Conservation (phyloP, 1,284 basidiomycete genomes). For the Hymenochaete sp. region DNA sequence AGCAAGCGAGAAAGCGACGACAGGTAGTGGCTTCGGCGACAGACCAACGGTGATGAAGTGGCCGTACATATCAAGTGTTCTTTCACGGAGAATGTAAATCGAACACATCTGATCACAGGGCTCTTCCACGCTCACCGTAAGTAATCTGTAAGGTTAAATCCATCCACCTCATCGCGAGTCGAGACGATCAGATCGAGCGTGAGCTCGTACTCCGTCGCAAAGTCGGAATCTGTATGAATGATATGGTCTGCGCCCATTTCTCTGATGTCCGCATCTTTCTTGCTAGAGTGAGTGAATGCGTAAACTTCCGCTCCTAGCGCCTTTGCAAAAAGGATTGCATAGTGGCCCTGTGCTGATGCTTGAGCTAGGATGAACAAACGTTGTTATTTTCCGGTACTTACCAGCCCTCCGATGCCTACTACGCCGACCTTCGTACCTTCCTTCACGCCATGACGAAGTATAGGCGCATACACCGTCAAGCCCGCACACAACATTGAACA, state of each 20-base stretch:
- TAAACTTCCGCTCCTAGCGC: slow-evolving; percentile 44
- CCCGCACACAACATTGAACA: slow-evolving; percentile 55
- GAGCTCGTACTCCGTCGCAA: slow-evolving; percentile 31
- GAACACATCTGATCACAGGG: background rate
- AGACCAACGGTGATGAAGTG: slow-evolving; percentile 14
- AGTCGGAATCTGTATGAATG: slow-evolving; percentile 27
- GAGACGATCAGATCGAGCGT: slow-evolving; percentile 39
- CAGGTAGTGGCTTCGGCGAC: slow-evolving; percentile 5
- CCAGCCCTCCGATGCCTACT: slow-evolving; percentile 52
- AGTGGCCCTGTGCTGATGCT: too few relatives aligned
- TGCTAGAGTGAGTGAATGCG: slow-evolving; percentile 39
- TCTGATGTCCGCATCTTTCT: slow-evolving; percentile 40
- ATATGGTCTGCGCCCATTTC: slow-evolving; percentile 38
- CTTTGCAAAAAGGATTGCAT: slow-evolving; percentile 39
- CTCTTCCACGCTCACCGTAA: too few relatives aligned
- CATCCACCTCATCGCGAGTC: slow-evolving; percentile 26
- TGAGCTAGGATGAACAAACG: slow-evolving; percentile 18
- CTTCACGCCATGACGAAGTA: slow-evolving; percentile 51
- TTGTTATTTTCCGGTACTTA: background rate
- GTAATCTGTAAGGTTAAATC: slow-evolving; percentile 27
- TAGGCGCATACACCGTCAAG: slow-evolving; percentile 57
- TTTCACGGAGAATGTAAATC: too few relatives aligned
- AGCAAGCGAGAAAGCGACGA: slow-evolving; percentile 1
- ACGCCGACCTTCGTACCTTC: slow-evolving; percentile 61
- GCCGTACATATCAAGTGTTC: slow-evolving; percentile 15